Evolutionary conservation across 345 rosid species (phyloP).

Genomic region (Euclidium syriacum): DNA sequence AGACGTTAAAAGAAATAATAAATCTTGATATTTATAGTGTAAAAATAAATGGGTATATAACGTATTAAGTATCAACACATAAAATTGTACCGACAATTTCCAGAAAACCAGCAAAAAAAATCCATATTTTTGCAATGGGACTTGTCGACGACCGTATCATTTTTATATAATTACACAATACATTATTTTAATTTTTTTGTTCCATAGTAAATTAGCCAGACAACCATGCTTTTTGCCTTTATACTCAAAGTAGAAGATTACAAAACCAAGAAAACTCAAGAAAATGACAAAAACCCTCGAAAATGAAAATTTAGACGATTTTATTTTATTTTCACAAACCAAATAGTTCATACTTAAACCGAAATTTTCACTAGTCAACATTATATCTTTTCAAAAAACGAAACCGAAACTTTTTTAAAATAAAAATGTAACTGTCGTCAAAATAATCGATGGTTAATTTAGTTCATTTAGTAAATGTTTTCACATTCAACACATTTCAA

Average conservation of each 20-base stretch:
- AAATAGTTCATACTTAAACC: not conserved
- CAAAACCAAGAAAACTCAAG: slow-evolving; percentile 24
- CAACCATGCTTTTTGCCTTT: slow-evolving; percentile 27
- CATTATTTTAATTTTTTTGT: slow-evolving; percentile 7
- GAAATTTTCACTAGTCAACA: not conserved
- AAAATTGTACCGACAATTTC: slow-evolving; percentile 51
- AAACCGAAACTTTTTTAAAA: slow-evolving; percentile 14
- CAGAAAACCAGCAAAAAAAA: slow-evolving; percentile 52
- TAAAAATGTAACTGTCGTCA: slow-evolving; percentile 24
- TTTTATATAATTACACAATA: slow-evolving; percentile 19
- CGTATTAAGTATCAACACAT: not conserved
- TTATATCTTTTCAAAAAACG: not conserved
- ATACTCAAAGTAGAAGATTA: slow-evolving; percentile 26
- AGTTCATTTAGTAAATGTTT: not conserved
- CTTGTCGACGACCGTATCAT: slow-evolving; percentile 48
- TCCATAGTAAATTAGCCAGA: slow-evolving; percentile 13
- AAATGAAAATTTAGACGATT: not conserved
- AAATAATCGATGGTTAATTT: not conserved
- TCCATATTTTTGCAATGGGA: slow-evolving; percentile 18
- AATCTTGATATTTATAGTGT: not conserved
- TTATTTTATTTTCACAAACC: not conserved
- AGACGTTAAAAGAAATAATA: not conserved
- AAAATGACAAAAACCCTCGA: slow-evolving; percentile 20
- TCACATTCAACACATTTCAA: slow-evolving; percentile 15
- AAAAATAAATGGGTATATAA: not conserved